Evolutionary conservation across 2,329 filamentous ascomycete genomes (phyloP).

Genomic region (Phyllosticta citribraziliensis): DNA sequence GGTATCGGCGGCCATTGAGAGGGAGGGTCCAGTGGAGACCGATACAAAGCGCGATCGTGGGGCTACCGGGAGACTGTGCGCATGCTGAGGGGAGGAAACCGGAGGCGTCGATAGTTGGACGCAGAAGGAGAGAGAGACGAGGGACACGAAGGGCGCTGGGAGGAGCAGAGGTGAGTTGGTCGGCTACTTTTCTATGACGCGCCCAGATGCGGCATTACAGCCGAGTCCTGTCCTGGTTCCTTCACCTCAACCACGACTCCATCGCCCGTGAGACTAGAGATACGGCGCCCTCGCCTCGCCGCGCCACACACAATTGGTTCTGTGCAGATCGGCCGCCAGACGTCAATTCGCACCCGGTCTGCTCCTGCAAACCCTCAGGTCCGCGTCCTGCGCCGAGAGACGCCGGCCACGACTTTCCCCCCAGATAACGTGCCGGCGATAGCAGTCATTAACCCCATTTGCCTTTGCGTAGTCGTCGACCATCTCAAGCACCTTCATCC

Average conservation of each 20-base stretch:
- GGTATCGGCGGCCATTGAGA: conserved; percentile 11
- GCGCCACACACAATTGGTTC: not conserved
- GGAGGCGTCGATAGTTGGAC: not conserved
- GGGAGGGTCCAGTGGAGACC: conserved; percentile 1
- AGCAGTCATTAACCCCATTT: not conserved
- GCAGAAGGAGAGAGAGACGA: not conserved
- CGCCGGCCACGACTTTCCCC: not conserved
- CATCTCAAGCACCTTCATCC: not conserved
- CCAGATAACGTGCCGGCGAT: not conserved
- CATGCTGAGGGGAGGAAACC: not conserved
- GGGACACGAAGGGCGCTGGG: not conserved
- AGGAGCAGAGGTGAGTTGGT: not conserved
- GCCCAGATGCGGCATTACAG: not conserved
- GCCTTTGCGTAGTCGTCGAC: not conserved
- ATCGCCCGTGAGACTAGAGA: not conserved
- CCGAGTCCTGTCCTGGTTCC: not conserved
- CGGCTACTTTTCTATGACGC: not conserved
- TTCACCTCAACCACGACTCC: not conserved
- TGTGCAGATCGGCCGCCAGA: not conserved
- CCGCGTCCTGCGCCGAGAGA: not conserved
- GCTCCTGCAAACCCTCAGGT: not conserved
- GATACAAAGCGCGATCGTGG: not conserved
- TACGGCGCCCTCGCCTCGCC: not conserved
- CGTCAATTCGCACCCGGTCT: not conserved
- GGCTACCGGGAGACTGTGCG: conserved; percentile 1